Evolutionary conservation across 164 flowering plant species (phyloP), one percentile per base, ranked within the genome.

Genomic region (Chimonanthus salicifolius): DNA sequence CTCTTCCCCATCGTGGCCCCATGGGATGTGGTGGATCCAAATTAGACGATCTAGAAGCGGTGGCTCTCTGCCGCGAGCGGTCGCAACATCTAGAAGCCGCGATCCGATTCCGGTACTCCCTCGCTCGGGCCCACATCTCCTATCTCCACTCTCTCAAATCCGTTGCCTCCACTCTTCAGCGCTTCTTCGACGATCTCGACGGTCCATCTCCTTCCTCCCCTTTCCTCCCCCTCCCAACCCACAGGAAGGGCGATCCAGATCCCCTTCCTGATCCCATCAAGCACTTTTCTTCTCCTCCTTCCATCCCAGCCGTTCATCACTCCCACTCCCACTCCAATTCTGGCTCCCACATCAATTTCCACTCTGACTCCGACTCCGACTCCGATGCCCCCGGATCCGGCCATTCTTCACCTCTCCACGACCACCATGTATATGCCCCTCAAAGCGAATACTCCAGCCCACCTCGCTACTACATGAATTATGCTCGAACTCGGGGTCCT

Each of bases 21-120:
- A 88, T 88, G 91, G 91, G 91, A 49, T 86, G 91, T 73, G 6
- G 81, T 47, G 74, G 72, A 64, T 88, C 91, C 5, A 86, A 76
- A 71, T 76, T 84, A 54, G 84, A 86, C 79, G 78, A 80, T 64
- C 74, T 83, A 13, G 88, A 85, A 64, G 88, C 87, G 8, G 89
- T 88, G 46, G 72, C 82, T 16, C 79, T 88, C 0, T 88, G 91
- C 79, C 88, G 87, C n/a, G 86, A 86, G 75, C 87, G 91, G 49
- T 80, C 86, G 75, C 66, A 21, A 4, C 82, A 74, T 76, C 79
- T 86, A 50, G 82, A 81, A 7, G 83, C 79, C 3, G 87, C 91
- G 0, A 81, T 88, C 63, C 74, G 67, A n/a, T 81, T 75, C 6
- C 78, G 83, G 64, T 76, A 80, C 77, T 80, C 80, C 45, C 74